Conservation (phyloP, 2,329 filamentous ascomycete genomes). For the Aspergillus vadensis region DNA sequence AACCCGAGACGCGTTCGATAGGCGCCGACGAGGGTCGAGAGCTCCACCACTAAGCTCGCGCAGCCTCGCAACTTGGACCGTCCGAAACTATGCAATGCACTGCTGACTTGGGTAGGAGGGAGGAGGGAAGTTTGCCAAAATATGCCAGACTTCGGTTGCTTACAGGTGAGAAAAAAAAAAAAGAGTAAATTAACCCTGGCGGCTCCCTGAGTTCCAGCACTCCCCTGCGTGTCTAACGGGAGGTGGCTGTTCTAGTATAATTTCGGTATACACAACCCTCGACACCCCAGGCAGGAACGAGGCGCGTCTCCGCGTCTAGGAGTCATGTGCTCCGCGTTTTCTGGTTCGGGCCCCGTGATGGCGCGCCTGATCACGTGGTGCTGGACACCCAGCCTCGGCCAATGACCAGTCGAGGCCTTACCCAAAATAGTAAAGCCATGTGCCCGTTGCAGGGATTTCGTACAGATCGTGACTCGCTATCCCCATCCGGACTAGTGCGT, state of each 20-base stretch:
- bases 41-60: slow-evolving; percentile 32
- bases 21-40: slow-evolving; percentile 34
- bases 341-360: slow-evolving; percentile 25
- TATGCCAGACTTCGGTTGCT: neutral
- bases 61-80: slow-evolving; percentile 18
- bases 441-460: slow-evolving; percentile 16
- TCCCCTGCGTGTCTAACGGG: neutral
- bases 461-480: slow-evolving; percentile 11
- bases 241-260: neutral
- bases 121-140: neutral
- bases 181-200: neutral
- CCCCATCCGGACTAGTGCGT: neutral
- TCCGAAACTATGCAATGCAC: slow-evolving; percentile 19
- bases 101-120: neutral
- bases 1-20: slow-evolving; percentile 45
- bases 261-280: neutral
- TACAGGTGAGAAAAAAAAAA: too few relatives aligned
- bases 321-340: slow-evolving; percentile 24
- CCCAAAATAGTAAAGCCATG: slow-evolving; percentile 18
- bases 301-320: slow-evolving; percentile 22
- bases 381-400: neutral
- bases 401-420: slow-evolving; percentile 8
- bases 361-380: slow-evolving; percentile 23
- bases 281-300: slow-evolving; percentile 10
- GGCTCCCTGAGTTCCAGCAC: neutral